Percentiles rank a stretch among this genome's conserved stretches.
Evolutionary conservation across 306 rosid species (phyloP).

Genomic region (Pterocarpus santalinus): DNA sequence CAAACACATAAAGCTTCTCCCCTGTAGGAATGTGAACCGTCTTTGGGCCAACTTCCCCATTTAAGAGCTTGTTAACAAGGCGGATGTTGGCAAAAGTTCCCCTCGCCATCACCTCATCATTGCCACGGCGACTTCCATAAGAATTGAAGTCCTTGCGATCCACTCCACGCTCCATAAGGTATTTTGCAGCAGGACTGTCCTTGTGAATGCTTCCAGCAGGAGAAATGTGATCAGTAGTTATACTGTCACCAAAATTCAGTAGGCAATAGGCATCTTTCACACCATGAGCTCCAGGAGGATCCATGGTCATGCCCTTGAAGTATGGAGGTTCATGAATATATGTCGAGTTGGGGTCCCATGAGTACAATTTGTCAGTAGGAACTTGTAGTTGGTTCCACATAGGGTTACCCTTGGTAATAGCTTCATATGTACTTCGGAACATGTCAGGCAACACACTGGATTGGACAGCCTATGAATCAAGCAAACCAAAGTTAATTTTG

Average conservation of each 20-base stretch:
- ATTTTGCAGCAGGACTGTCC: conserved; percentile 97
- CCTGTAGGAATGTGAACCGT: conserved; percentile 93
- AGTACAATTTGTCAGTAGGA: conserved; percentile 76
- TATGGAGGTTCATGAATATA: conserved; percentile 99
- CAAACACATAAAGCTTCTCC: conserved; percentile 89
- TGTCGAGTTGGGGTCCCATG: conserved; percentile 96
- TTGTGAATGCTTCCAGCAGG: conserved; percentile 98
- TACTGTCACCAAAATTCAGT: conserved; percentile 95
- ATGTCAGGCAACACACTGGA: conserved; percentile 92
- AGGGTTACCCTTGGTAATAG: conserved; percentile 90
- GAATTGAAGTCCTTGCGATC: conserved; percentile 95
- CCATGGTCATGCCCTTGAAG: conserved; percentile 93
- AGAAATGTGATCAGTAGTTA: conserved; percentile 98
- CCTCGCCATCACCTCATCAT: conserved; percentile 98
- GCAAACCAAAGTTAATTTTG: conserved; percentile 44
- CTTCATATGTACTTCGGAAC: conserved; percentile 91
- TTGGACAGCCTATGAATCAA: conserved; percentile 79
- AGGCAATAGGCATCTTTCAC: conserved; percentile 98
- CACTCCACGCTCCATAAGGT: conserved; percentile 83
- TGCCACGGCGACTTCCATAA: conserved; percentile 99
- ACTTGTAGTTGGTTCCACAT: conserved; percentile 94
- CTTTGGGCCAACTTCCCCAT: conserved; percentile 96
- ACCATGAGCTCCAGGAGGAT: conserved; percentile 96
- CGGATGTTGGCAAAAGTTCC: conserved; percentile 99
- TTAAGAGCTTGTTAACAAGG: conserved; percentile 93